These are phyloP conservation scores for Spencermartinsiella europaea DNA, from an alignment of 805 yeast species.

Conservation along the genomic window DNA sequence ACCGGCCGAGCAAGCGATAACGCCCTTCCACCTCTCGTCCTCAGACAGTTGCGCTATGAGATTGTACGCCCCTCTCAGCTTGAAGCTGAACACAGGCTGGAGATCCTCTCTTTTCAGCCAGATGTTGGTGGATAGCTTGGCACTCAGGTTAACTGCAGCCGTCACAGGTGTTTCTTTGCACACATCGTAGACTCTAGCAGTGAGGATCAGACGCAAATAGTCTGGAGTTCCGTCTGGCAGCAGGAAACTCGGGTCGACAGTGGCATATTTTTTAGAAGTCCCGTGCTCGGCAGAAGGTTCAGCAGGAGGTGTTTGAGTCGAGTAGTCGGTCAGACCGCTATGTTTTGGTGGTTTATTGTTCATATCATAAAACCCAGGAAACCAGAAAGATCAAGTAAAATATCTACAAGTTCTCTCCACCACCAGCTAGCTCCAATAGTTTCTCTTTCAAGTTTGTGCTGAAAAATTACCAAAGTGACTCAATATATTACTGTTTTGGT, in stretches of 20 bases:
- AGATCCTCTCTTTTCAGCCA: conserved; percentile 86
- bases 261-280: background rate
- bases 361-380: no score
- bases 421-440: no score
- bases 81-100: conserved; percentile 92
- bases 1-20: conserved; percentile 97
- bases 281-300: background rate
- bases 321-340: conserved; percentile 9
- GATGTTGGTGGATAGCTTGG: conserved; percentile 69
- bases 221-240: conserved; percentile 54
- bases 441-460: no score
- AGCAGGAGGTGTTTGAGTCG: conserved; percentile 4
- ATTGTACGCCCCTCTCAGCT: conserved; percentile 95
- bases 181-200: conserved; percentile 93
- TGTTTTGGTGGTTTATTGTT: conserved; percentile 1
- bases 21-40: conserved; percentile 69
- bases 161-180: conserved; percentile 85
- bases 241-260: conserved; percentile 12
- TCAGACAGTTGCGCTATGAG: conserved; percentile 79
- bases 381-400: no score
- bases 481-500: no score
- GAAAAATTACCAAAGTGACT: no score
- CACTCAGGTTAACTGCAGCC: conserved; percentile 67
- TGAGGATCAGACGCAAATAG: conserved; percentile 81
- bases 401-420: no score